phyloP scores from a whole-genome alignment of 441 rosid species.

The Breynia disticha region DNA sequence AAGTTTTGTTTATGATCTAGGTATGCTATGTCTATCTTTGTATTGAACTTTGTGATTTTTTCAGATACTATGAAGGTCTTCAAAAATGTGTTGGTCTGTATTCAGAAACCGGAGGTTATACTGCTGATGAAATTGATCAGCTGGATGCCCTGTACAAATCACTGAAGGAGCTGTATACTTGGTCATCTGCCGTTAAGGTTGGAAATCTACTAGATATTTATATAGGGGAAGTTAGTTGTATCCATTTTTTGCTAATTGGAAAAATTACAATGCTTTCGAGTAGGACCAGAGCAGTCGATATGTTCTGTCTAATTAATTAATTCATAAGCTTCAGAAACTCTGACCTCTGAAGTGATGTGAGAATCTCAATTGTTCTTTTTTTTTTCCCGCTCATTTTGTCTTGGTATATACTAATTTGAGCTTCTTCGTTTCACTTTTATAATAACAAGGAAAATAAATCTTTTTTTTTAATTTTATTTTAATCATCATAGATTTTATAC shows the following conservation, averaged over 20 bases:
- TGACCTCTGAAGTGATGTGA: no score
- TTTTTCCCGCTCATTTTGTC: no score
- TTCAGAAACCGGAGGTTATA: slow-evolving; percentile 51
- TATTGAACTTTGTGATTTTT: slow-evolving; percentile 2
- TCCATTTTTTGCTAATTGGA: neutral
- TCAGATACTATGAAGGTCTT: slow-evolving; percentile 91
- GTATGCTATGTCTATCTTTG: neutral
- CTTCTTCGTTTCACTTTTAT: no score
- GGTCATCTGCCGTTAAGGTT: slow-evolving; percentile 99
- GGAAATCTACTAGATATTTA: slow-evolving; percentile 3
- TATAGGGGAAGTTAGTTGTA: neutral
- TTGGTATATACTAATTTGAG: no score
- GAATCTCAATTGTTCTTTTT: no score
- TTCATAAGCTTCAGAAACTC: no score
- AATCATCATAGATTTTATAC: neutral
- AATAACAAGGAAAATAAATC: no score
- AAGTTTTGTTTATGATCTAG: neutral
- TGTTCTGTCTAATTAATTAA: no score
- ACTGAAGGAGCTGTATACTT: slow-evolving; percentile 55
- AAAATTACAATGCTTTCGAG: no score
- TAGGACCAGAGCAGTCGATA: no score
- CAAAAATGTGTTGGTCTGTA: slow-evolving; percentile 70
- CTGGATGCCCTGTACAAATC: slow-evolving; percentile 74
- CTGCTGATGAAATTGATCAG: slow-evolving; percentile 67
- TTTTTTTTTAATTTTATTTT: neutral